Evolutionary conservation across 495 filamentous ascomycete genomes (phyloP).

Genomic region (Penicillium diatomitis): DNA sequence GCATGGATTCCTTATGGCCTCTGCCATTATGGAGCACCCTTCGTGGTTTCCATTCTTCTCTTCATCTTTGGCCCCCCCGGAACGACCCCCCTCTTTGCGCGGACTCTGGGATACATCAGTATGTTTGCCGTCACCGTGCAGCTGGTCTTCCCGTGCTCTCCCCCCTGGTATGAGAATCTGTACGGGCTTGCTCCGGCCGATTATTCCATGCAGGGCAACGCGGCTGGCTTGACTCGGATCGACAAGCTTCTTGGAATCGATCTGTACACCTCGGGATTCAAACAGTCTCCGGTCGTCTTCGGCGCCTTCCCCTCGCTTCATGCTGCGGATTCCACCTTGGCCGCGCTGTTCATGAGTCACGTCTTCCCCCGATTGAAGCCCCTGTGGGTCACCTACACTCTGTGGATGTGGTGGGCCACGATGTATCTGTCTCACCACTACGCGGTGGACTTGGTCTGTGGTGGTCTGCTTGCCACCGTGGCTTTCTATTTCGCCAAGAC

Average conservation of each 20-base stretch:
- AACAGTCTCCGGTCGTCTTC: constrained; percentile 81
- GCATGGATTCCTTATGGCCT: constrained; percentile 93
- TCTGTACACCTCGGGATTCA: constrained; percentile 85
- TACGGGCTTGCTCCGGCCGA: constrained; percentile 84
- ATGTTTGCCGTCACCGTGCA: constrained; percentile 77
- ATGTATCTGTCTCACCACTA: constrained; percentile 98
- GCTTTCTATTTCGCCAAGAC: constrained; percentile 72
- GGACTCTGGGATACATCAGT: constrained; percentile 87
- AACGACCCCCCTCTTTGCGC: constrained; percentile 73
- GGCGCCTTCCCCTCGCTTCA: constrained; percentile 91
- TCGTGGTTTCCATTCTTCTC: constrained; percentile 62
- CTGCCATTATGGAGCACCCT: constrained; percentile 75
- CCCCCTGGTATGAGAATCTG: constrained; percentile 90
- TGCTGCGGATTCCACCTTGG: constrained; percentile 73
- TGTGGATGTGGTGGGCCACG: constrained; percentile 98
- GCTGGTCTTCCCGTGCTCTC: constrained; percentile 82
- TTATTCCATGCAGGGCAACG: constrained; percentile 79
- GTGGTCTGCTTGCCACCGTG: constrained; percentile 69
- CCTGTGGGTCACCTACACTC: constrained; percentile 68
- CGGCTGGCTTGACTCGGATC: constrained; percentile 80
- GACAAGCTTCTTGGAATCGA: constrained; percentile 83
- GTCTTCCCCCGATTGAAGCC: constrained; percentile 72
- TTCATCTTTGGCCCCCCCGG: constrained; percentile 86
- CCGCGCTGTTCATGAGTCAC: constrained; percentile 87
- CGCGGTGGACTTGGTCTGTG: constrained; percentile 83